phyloP scores from a whole-genome alignment of 768 basidiomycete species.

The Amanita exitialis region DNA sequence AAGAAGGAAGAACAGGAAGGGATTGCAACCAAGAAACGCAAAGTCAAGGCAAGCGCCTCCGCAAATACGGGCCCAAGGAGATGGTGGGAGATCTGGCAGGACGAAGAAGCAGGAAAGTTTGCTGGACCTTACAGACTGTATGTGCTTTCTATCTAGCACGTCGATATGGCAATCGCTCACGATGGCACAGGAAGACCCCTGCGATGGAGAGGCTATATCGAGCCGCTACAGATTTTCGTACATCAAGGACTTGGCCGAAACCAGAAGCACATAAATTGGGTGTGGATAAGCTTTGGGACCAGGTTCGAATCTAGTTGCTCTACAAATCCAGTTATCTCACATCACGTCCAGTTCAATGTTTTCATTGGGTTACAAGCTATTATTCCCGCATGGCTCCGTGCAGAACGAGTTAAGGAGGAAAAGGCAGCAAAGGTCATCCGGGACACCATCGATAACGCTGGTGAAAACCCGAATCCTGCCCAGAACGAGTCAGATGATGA shows the following conservation, averaged over 20 bases:
- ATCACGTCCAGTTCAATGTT: conserved; percentile 19
- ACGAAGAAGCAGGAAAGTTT: conserved; percentile 40
- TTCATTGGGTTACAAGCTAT: background rate
- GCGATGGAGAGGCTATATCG: conserved; percentile 47
- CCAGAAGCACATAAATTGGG: conserved; percentile 17
- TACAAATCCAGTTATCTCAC: conserved; percentile 20
- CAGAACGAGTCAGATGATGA: background rate
- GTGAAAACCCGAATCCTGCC: background rate
- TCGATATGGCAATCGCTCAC: conserved; percentile 1
- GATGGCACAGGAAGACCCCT: conserved; percentile 26
- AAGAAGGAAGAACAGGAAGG: conserved; percentile 32
- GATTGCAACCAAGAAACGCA: background rate
- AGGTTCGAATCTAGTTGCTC: conserved; percentile 27
- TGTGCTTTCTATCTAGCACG: conserved; percentile 14
- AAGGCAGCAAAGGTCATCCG: background rate
- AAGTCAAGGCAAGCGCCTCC: background rate
- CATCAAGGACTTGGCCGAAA: conserved; percentile 27
- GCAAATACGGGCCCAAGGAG: conserved; percentile 10
- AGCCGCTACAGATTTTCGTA: conserved; percentile 48
- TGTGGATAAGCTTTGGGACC: conserved; percentile 50
- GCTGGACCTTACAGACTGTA: conserved; percentile 40
- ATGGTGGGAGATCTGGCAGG: conserved; percentile 73
- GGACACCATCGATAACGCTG: background rate
- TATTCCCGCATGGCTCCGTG: conserved; percentile 1
- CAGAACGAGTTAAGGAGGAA: background rate